Evolutionary conservation across 345 rosid species (phyloP), one percentile per base, ranked within the genome.

Genomic region (Heritiera fomes): DNA sequence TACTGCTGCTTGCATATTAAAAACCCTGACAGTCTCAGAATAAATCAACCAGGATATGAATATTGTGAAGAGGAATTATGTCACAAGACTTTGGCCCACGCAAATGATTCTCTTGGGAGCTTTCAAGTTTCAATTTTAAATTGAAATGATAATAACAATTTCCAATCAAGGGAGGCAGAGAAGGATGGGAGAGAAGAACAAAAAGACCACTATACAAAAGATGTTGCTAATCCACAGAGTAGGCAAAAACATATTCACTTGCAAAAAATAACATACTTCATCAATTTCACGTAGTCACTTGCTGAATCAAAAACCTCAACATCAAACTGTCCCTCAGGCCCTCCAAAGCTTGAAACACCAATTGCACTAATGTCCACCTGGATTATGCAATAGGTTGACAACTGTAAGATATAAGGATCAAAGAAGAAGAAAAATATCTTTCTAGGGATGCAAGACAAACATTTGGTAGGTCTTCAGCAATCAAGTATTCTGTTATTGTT

Each of bases 221-320:
- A 58, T 71, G 10, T 23, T 78, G 66, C 66, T 41, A 34, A 46
- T 38, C 60, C 10, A 20, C 1, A 79, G 56, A 66, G 20, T 56
- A 62, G 49, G 9, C 20, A 34, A 45, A 55, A 46, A 10, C 53
- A 55, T 18, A 13, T 1, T 15, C 46, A 14, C n/a, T 62, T 59
- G 59, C n/a, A 79, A 83, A 56, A 50, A 77, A 79, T 49, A 65
- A 77, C 97, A 86, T 88, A 97, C 98, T 91, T 94, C 98, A 97
- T 93, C 79, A 97, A 77, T 79, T 89, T 91, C 79, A 93, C 95
- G 76, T 91, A 97, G 86, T 97, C 98, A 75, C 84, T 88, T 1
- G 98, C 98, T 1, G 98, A 89, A 86, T 97, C 96, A 87, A 97
- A 92, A 77, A 97, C 98, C 80, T 97, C 99, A 53, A 97, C 97